Base-by-base conservation (phyloP, 805 yeast species). In the Clavispora fructus region DNA sequence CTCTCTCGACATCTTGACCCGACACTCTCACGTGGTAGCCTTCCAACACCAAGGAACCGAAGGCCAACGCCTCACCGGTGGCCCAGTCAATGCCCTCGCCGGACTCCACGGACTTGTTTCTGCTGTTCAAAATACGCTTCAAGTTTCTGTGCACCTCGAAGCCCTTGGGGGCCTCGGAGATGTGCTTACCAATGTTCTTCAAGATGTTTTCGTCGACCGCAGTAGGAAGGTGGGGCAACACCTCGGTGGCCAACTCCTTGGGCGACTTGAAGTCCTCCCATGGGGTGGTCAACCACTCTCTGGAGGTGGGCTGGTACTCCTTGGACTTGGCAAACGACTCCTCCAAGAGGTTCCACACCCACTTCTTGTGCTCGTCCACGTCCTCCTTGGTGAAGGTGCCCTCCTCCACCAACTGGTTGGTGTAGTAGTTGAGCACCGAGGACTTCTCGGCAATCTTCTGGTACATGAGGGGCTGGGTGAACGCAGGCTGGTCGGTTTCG, bases 1-100 rank as follows among this genome's bases (percentile, higher is more conserved):
- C 99, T 82, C 99, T 90, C 80, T 94, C 99, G 56, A 94, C 98
- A 80, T 94, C 99, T 78, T 94, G 98, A 68, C 99, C 99, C 40
- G 97, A 87, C 43, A 94, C 86, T 78, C 99, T 87, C 50, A 94
- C 95, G 61, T 92, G 96, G 74, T 85, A 86, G 54, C 99, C 99
- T 73, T 94, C 99, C 62, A 83, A 67, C 45, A 84, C 85, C 57
- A 94, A 77, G 43, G 97, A 82, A 63, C 98, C 99, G 61, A 85
- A 92, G 16, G 99, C 99, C 59, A 94, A 82, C 41, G 98, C 98
- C 76, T 94, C 99, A 80, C 96, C 99, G 48, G 99, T 94, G 41
- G 99, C 85, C 99, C 98, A 94, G 71, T 94, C 99, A 55, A 94
- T 89, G 63, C 92, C 95, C 70, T 86, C 89, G 63, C 99, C 99